Conservation (phyloP, 1,284 basidiomycete species). For the Microbotryum violaceum region DNA sequence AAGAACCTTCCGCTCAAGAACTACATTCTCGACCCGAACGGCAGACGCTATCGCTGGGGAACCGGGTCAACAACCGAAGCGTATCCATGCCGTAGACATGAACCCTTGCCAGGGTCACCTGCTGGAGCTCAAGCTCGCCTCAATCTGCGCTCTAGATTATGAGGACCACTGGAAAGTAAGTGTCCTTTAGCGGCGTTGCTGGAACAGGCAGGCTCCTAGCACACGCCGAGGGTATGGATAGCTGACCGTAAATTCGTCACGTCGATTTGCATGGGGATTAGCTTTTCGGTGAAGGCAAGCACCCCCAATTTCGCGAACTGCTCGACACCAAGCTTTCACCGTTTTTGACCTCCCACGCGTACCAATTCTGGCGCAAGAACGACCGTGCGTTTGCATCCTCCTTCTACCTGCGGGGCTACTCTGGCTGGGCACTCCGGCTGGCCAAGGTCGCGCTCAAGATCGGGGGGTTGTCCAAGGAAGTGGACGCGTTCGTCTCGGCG, state of each 20-base stretch:
- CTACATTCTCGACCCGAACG: too few relatives aligned
- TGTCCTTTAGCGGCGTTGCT: too few relatives aligned
- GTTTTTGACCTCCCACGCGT: conserved; percentile 63
- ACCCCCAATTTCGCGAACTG: conserved; percentile 56
- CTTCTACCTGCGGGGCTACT: conserved; percentile 70
- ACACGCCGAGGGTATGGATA: neutral
- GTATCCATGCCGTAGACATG: conserved; percentile 42
- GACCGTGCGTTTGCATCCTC: conserved; percentile 55
- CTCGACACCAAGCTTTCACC: conserved; percentile 63
- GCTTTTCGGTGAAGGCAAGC: conserved; percentile 63
- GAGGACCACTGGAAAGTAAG: conserved; percentile 56
- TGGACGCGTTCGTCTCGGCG: conserved; percentile 54
- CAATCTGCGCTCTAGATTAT: conserved; percentile 56
- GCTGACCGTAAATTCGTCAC: neutral
- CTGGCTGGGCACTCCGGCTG: conserved; percentile 61
- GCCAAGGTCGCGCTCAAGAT: conserved; percentile 57
- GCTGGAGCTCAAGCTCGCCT: conserved; percentile 69
- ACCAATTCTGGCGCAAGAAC: conserved; percentile 67
- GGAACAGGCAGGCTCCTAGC: too few relatives aligned
- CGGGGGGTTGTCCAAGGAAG: conserved; percentile 54
- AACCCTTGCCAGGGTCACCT: conserved; percentile 58
- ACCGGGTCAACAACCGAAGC: conserved; percentile 46
- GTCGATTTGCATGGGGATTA: neutral
- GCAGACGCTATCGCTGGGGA: conserved; percentile 1
- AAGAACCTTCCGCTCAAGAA: neutral